These are phyloP conservation scores for Cutaneotrichosporon cavernicola DNA, from an alignment of 1,284 basidiomycete species.

Conservation along the genomic window DNA sequence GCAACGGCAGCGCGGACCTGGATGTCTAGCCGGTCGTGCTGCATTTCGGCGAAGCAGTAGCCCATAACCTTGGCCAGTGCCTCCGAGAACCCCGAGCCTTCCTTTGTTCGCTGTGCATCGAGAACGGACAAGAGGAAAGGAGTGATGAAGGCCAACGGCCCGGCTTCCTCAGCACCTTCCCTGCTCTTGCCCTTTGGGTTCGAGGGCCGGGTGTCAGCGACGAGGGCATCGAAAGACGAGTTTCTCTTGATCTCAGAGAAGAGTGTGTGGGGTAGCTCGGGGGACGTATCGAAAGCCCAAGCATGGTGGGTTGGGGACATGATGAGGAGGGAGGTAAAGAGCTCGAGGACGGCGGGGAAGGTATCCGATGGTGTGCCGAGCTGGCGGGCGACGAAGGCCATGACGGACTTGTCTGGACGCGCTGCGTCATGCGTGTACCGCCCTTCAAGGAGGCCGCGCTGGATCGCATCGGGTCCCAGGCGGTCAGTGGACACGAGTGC, in stretches of 20 bases:
- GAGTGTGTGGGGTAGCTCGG: slow-evolving; percentile 62
- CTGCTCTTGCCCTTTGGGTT: slow-evolving; percentile 33
- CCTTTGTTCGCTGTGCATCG: slow-evolving; percentile 50
- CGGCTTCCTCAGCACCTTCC: slow-evolving; percentile 6
- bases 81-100: slow-evolving; percentile 61
- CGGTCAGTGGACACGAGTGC: slow-evolving; percentile 27
- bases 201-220: slow-evolving; percentile 47
- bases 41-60: slow-evolving; percentile 72
- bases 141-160: slow-evolving; percentile 37
- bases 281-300: slow-evolving; percentile 64
- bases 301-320: slow-evolving; percentile 60
- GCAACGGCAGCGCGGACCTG: slow-evolving; percentile 62
- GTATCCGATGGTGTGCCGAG: slow-evolving; percentile 63
- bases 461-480: slow-evolving; percentile 32
- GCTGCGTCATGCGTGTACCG: slow-evolving; percentile 19
- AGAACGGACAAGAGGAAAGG: slow-evolving; percentile 39
- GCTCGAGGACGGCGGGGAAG: slow-evolving; percentile 63
- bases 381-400: slow-evolving; percentile 38
- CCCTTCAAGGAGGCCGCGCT: slow-evolving; percentile 38
- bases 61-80: slow-evolving; percentile 68
- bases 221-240: slow-evolving; percentile 59
- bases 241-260: slow-evolving; percentile 83
- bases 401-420: slow-evolving; percentile 38
- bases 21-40: slow-evolving; percentile 66
- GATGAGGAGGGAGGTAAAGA: slow-evolving; percentile 56